Base-by-base conservation (phyloP, 345 rosid genomes). In the Acer campestre region DNA sequence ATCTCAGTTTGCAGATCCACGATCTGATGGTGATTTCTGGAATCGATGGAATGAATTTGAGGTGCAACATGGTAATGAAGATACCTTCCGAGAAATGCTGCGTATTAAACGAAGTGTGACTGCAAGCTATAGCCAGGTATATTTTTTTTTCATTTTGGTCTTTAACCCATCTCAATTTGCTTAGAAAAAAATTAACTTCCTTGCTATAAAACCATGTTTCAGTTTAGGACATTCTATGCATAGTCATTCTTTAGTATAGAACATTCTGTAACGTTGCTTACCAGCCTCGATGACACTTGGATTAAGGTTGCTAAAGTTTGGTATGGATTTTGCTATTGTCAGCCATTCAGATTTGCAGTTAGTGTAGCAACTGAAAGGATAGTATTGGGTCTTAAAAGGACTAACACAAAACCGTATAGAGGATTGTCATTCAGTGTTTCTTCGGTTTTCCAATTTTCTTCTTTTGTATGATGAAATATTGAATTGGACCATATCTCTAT, bases 31-130 rank as follows among this genome's bases (percentile, higher is more conserved):
- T 0, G 98, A 93, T 12, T 94, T 94, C 82, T 96, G 99, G 98
- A 90, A 84, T 77, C 89, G 84, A 73, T 96, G 99, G 99, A 93
- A 94, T 67, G 97, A 90, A 59, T 94, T 96, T 65, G 99, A 96
- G 83, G 98, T 96, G 61, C 92, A 85, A 18, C 98, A 94, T 77
- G 99, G 99, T 46, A 96, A 96, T 75, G 99, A 91, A 80, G 99
- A 96, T 74, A 96, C 99, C 31, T 96, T 91, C 84, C 85, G 98
- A 63, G 99, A 96, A 76, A 94, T 96, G 99, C 83, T 94, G 68
- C 92, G 98, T 18, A 88, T 94, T 63, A 94, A 91, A 82, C 87
- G 98, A 77, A 96, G 97, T 69, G 98, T 92, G 58, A 87, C 97
- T 4, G 99, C 99, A 35, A 94, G 98, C 84, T 90, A 86, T 82